phyloP scores from a whole-genome alignment of 2,329 filamentous ascomycete species.

The Penicillium sp. region DNA sequence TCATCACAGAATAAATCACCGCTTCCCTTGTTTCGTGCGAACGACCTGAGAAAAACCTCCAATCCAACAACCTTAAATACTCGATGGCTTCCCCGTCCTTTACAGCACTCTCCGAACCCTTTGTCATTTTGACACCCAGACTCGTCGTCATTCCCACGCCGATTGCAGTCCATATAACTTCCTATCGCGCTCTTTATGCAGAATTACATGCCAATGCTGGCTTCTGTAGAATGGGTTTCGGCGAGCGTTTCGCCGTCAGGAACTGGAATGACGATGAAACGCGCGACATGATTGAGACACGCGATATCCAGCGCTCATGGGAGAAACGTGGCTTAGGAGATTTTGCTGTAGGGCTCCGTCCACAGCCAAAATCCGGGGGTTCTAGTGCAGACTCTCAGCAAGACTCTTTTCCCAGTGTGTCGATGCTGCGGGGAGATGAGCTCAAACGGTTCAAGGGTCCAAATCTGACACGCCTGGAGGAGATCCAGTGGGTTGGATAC shows the following conservation, averaged over 20 bases:
- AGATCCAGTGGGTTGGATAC: slow-evolving; percentile 30
- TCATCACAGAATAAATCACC: background rate
- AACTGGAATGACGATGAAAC: slow-evolving; percentile 31
- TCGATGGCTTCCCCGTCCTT: background rate
- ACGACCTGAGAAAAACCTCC: background rate
- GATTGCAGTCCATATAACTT: slow-evolving; percentile 19
- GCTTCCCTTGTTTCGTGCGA: background rate
- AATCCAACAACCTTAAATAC: background rate
- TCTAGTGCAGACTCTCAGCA: background rate
- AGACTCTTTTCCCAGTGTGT: background rate
- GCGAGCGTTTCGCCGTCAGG: slow-evolving; percentile 19
- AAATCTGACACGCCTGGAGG: slow-evolving; percentile 11
- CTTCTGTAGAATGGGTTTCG: slow-evolving; percentile 33
- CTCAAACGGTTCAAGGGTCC: background rate
- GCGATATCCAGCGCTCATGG: slow-evolving; percentile 29
- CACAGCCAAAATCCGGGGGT: background rate
- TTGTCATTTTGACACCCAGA: slow-evolving; percentile 28
- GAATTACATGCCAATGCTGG: slow-evolving; percentile 22
- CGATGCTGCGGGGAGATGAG: slow-evolving; percentile 9
- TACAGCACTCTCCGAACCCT: slow-evolving; percentile 12
- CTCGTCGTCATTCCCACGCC: slow-evolving; percentile 31
- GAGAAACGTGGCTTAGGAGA: slow-evolving; percentile 20
- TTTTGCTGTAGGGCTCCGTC: slow-evolving; percentile 28
- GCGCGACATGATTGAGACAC: slow-evolving; percentile 21
- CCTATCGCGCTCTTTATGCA: slow-evolving; percentile 30